phyloP scores from a whole-genome alignment of 2,329 filamentous ascomycete genomes.

The Colletotrichum brevisporum region DNA sequence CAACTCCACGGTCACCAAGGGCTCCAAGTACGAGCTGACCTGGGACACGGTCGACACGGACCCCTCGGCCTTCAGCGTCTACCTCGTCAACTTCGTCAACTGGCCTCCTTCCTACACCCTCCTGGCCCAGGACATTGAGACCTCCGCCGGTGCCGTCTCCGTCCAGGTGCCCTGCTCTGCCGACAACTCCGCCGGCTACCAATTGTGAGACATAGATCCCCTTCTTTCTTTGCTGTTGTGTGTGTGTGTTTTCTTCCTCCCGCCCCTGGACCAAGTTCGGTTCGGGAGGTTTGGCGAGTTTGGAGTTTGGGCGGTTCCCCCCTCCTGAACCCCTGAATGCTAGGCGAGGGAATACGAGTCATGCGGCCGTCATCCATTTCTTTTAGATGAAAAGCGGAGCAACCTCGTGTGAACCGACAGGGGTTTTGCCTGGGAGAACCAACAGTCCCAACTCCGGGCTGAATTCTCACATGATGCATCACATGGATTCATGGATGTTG shows the following conservation, averaged over 20 bases:
- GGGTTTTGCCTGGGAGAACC: no score
- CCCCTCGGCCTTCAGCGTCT: slow-evolving; percentile 55
- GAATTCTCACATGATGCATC: no score
- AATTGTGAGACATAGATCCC: slow-evolving; percentile 46
- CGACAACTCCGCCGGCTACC: slow-evolving; percentile 54
- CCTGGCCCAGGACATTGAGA: slow-evolving; percentile 52
- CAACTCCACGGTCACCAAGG: slow-evolving; percentile 55
- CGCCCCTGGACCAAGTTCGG: background rate
- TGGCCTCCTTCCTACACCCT: slow-evolving; percentile 57
- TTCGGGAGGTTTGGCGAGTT: no score
- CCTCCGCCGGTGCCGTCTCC: slow-evolving; percentile 47
- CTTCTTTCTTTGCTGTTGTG: slow-evolving; percentile 11
- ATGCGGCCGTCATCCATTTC: slow-evolving; percentile 5
- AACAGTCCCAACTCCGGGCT: no score
- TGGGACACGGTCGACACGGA: slow-evolving; percentile 59
- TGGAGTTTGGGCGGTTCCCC: no score
- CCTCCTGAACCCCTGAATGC: no score
- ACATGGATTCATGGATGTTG: no score
- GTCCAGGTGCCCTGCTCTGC: slow-evolving; percentile 56
- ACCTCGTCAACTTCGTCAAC: slow-evolving; percentile 61
- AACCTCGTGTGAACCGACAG: background rate
- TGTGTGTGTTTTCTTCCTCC: slow-evolving; percentile 38
- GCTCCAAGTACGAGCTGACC: slow-evolving; percentile 49
- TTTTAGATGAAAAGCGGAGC: slow-evolving; percentile 24
- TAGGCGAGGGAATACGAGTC: slow-evolving; percentile 4